A percentile compares a stretch with the other conserved stretches of the same genome.
Evolutionary conservation across 2,329 filamentous ascomycete genomes (phyloP).

Genomic region (Monosporascus sp.): DNA sequence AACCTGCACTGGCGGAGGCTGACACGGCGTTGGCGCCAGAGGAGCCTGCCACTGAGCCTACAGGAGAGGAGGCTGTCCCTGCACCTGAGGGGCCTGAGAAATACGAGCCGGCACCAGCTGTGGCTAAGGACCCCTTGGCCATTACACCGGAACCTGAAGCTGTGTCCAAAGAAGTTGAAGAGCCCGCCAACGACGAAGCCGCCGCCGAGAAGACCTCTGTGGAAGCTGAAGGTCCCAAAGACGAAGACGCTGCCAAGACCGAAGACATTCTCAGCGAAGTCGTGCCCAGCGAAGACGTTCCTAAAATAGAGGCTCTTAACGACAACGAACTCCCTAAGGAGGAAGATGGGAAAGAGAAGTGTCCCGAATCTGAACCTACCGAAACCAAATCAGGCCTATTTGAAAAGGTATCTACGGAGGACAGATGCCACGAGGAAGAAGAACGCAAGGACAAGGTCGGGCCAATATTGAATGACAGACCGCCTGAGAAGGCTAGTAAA

Average conservation of each 20-base stretch:
- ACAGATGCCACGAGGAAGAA: not conserved
- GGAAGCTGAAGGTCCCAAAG: not conserved
- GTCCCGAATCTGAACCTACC: not conserved
- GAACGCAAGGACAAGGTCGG: not conserved
- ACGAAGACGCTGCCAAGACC: not conserved
- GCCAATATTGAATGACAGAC: not conserved
- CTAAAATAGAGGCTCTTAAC: no score
- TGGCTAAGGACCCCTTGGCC: no score
- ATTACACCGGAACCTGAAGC: not conserved
- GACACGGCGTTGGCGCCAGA: not conserved
- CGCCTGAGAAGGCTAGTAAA: not conserved
- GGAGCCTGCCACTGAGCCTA: constrained; percentile 4
- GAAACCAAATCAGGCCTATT: not conserved
- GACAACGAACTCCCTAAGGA: not conserved
- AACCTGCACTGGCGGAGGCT: not conserved
- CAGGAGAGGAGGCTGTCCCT: not conserved
- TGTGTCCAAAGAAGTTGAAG: not conserved
- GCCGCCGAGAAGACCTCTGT: not conserved
- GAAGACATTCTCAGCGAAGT: no score
- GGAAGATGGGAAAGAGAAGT: not conserved
- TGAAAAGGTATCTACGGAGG: not conserved
- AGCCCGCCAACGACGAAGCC: not conserved
- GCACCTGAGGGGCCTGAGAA: not conserved
- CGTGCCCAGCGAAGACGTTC: no score
- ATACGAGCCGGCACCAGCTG: not conserved